Evolutionary conservation across 805 yeast species (phyloP).

Genomic region (Saturnispora serradocipensis): DNA sequence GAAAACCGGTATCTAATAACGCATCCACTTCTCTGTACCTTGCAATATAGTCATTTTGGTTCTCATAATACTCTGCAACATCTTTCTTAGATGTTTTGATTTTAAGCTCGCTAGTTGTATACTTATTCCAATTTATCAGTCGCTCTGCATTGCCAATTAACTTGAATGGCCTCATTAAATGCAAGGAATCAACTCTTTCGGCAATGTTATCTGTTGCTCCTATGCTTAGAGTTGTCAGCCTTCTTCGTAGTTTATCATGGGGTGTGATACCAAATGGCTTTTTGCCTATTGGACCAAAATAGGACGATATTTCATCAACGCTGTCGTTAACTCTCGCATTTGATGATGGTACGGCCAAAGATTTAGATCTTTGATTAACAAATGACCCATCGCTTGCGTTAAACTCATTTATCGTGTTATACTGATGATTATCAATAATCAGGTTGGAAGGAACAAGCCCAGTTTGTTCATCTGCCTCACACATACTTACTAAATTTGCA

Average conservation of each 20-base stretch:
- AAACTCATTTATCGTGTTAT: not conserved
- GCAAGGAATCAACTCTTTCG: conserved; percentile 24
- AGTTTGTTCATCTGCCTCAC: not conserved
- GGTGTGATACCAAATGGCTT: not conserved
- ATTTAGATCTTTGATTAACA: not conserved
- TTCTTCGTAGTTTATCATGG: conserved; percentile 9
- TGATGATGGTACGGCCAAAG: not conserved
- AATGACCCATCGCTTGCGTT: not conserved
- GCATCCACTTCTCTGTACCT: conserved; percentile 52
- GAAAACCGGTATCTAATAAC: conserved; percentile 63
- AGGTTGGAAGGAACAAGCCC: not conserved
- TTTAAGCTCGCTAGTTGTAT: conserved; percentile 18
- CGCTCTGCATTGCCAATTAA: conserved; percentile 36
- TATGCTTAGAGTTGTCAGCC: conserved; percentile 18
- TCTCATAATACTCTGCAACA: conserved; percentile 38
- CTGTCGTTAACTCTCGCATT: not conserved
- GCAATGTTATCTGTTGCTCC: conserved; percentile 13
- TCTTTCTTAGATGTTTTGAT: conserved; percentile 20
- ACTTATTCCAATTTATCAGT: conserved; percentile 34
- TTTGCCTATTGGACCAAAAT: not conserved
- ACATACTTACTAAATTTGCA: not conserved
- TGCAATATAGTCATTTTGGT: conserved; percentile 53
- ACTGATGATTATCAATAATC: not conserved
- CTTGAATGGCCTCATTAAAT: conserved; percentile 37
- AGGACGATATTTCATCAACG: not conserved